phyloP scores from a whole-genome alignment of 441 rosid species.

The Corymbia citriodora region DNA sequence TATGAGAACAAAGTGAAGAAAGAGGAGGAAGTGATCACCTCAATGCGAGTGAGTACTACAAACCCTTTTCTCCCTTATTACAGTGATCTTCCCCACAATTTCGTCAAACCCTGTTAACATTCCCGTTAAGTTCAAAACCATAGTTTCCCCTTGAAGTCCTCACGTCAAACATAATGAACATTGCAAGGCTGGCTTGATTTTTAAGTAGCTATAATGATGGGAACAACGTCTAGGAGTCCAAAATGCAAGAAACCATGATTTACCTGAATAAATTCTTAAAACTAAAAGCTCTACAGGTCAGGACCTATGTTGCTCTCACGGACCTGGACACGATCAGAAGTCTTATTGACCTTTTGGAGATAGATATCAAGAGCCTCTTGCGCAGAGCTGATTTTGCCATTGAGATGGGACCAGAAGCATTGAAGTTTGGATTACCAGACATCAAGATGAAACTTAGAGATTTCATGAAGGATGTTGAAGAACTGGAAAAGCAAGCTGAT shows the following conservation, averaged over 20 bases:
- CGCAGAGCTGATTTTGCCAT: constrained; percentile 45
- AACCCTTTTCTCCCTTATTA: no score
- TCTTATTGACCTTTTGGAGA: constrained; percentile 49
- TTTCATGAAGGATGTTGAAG: constrained; percentile 72
- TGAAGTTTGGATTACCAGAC: constrained; percentile 50
- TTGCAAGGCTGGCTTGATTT: background rate
- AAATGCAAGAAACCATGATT: background rate
- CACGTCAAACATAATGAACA: no score
- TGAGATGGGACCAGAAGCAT: constrained; percentile 46
- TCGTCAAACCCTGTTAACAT: no score
- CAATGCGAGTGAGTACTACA: no score
- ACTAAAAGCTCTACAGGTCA: background rate
- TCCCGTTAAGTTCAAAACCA: no score
- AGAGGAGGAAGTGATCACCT: no score
- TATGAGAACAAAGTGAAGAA: no score
- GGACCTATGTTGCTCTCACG: constrained; percentile 39
- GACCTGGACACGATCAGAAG: constrained; percentile 64
- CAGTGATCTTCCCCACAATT: no score
- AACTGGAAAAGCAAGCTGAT: constrained; percentile 60
- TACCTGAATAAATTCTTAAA: background rate
- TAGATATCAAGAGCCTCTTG: constrained; percentile 43
- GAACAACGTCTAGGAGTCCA: background rate
- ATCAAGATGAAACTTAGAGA: constrained; percentile 54
- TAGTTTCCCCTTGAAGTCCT: no score
- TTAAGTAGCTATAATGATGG: background rate